Base-by-base conservation (phyloP, 495 filamentous ascomycete species). In the Trypethelium eluteriae region DNA sequence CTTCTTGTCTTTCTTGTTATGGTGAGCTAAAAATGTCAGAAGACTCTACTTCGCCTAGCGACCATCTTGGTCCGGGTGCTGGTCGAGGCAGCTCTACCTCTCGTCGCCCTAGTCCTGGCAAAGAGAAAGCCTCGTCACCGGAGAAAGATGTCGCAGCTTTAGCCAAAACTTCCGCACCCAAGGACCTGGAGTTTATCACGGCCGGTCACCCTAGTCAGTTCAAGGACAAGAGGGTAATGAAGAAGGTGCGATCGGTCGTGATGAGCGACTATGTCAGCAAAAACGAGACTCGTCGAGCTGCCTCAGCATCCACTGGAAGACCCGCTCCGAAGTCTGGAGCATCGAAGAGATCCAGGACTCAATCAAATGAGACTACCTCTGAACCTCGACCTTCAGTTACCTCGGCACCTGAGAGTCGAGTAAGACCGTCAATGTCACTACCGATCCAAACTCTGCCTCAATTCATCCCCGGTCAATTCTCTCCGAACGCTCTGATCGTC, bases 211-310 rank as follows among this genome's bases (percentile, higher is more conserved):
- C 65, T 10, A 66, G 62, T 32, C 38, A 70, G 39, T 63, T 70
- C n/a, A 62, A 61, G 14, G 62, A 70, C 35, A 62, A 49, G 3
- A 49, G 4, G 10, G 39, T 61, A 16, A 38, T 70, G 62, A 59
- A 57, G 34, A 70, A 64, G 50, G 67, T 64, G 38, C 65, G 68
- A 16, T 44, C 47, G 56, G 64, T 64, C 34, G 68, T 70, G 16
- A 70, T 70, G 68, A 47, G 57, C 18, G 39, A 67, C 38, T 70
- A 65, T 36, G 50, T 70, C 6, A 63, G 38, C n/a, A 70, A 70
- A 59, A 34, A 59, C 32, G 53, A 59, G 14, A 35, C 53, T 59
- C 53, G 53, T 36, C 53, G 53, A 59, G 7, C 53, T 59, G 32
- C 25, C 18, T 59, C 53, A 6, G 9, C 53, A 36, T 32, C n/a